Evolutionary conservation across 805 yeast genomes (phyloP), one percentile per base, ranked within the genome.

Genomic region (Blastobotrys chiropterorum): DNA sequence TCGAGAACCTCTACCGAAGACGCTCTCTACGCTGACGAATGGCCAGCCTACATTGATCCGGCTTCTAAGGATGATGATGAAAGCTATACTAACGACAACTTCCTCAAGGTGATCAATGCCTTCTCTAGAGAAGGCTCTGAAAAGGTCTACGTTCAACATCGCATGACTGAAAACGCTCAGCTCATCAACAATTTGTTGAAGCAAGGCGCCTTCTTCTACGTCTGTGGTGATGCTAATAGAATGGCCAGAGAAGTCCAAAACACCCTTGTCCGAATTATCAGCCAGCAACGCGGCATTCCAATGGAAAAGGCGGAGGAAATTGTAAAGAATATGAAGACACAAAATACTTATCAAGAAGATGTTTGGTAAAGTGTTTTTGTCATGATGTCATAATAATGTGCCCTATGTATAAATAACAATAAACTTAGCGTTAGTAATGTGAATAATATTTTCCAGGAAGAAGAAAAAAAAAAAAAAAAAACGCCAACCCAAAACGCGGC

Each of bases 211-310:
- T 86, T 82, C 67, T 78, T 92, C 59, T 92, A 94, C 67, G 96
- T 92, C 39, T 92, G 99, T 77, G 99, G 98, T 66, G 98, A 94
- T 72, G 98, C 99, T 21, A 80, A 86, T 26, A 81, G 79, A 58
- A 94, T 92, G 99, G 97, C 98, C 2, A 85, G 92, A 71, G 96
- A 90, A 65, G 98, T 92, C 7, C 90, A 86, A 62, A 68, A 74
- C 44, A 75, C 92, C 1, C 74, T 92, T 54, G 76, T 76, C 13
- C 73, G 77, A 56, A 83, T 94, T 53, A 66, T 90, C 46, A 69
- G 82, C 45, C 67, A 77, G 51, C 79, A 80, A 57, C 83, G 90
- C 63, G 78, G 76, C n/a, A 70, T 89, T 26, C 58, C 83, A 4
- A 77, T 75, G 53, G 85, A 78, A 34, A 82, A 80, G 58, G 97